Evolutionary conservation across 805 yeast species (phyloP).

Genomic region (Metschnikowia similis): DNA sequence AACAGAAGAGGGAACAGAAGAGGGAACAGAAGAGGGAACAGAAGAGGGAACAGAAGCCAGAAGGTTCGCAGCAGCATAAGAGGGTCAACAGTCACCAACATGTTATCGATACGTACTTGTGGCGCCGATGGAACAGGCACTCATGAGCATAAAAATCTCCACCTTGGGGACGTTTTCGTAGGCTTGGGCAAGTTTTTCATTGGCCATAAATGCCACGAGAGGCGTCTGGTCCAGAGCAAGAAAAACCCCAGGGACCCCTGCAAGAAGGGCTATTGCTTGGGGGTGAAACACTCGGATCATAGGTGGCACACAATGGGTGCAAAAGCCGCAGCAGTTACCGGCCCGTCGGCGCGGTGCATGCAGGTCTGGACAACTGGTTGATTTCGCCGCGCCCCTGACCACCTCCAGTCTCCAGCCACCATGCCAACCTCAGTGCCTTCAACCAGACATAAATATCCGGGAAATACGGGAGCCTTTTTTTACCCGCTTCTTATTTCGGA

Average conservation of each 20-base stretch:
- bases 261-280: conserved; percentile 12
- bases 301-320: conserved; percentile 20
- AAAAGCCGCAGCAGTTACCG: conserved; percentile 4
- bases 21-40: too few relatives aligned
- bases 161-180: conserved; percentile 19
- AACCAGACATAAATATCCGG: too few relatives aligned
- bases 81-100: too few relatives aligned
- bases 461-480: too few relatives aligned
- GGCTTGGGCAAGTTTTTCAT: conserved; percentile 17
- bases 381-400: too few relatives aligned
- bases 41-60: too few relatives aligned
- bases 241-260: conserved; percentile 26
- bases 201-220: conserved; percentile 18
- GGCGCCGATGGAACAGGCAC: conserved; percentile 34
- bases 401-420: too few relatives aligned
- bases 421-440: too few relatives aligned
- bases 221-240: conserved; percentile 29
- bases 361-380: neutral
- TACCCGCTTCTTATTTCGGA: too few relatives aligned
- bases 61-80: too few relatives aligned
- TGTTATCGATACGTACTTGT: conserved; percentile 19
- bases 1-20: too few relatives aligned
- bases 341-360: neutral
- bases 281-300: conserved; percentile 6
- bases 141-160: conserved; percentile 24